Evolutionary conservation across 768 basidiomycete genomes (phyloP), one percentile per base, ranked within the genome.

Genomic region (Boletellus ananiceps): DNA sequence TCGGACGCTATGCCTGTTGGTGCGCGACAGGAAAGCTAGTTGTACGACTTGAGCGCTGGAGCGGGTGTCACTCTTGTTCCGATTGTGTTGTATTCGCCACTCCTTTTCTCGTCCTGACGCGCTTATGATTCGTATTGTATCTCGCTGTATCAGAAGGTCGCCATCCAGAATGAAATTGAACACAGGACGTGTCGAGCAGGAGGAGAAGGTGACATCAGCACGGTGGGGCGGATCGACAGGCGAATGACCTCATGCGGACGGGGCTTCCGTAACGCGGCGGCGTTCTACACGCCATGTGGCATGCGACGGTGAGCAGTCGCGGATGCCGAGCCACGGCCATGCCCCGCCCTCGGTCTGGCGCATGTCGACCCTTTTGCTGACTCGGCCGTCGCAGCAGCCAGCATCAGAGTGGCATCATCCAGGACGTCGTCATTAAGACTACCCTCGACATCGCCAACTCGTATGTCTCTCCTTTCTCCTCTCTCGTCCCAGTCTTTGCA

Each of bases 321-420:
- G n/a, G n/a, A n/a, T n/a, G n/a, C n/a, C n/a, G 19, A 19, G 19
- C 19, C 19, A 19, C 19, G 19, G 19, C 19, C 19, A 19, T 19
- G 19, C 19, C 19, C 19, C n/a, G n/a, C n/a, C n/a, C n/a, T n/a
- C n/a, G n/a, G n/a, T n/a, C n/a, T 23, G 23, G 3, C 23, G 3
- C 23, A 23, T 23, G 23, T 23, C 23, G 23, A 23, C 23, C 23
- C 23, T 5, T 23, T 23, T 23, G 23, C 23, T 23, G 23, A 23
- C 23, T 5, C 23, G 16, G 8, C 36, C 16, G 60, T 80, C 52
- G 71, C 85, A 25, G 58, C 72, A 4, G 65, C 74, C 15, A 73
- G 77, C 5, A 58, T 86, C 14, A 78, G 70, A 32, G 84, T 88
- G 46, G 81, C 74, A n/a, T n/a, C n/a, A n/a, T n/a, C 23, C 23